phyloP scores from a whole-genome alignment of 2,329 filamentous ascomycete species.

The Claviceps quebecensis region DNA sequence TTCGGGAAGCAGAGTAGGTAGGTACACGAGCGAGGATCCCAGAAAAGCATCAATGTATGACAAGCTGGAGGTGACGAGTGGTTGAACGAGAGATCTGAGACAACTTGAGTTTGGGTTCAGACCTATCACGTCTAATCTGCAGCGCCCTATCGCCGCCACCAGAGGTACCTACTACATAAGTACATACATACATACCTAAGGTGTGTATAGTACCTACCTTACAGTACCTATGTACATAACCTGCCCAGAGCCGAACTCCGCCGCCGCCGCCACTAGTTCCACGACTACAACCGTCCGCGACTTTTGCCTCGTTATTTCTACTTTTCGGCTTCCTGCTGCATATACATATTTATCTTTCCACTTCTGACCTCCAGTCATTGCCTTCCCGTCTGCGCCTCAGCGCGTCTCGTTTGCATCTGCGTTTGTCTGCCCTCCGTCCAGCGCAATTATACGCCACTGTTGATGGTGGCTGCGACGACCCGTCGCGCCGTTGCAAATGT shows the following conservation, averaged over 20 bases:
- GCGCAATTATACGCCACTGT: background rate
- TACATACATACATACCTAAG: too few relatives aligned
- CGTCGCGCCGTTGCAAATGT: constrained; percentile 1
- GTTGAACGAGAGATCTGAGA: too few relatives aligned
- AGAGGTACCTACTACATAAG: background rate
- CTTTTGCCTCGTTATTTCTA: background rate
- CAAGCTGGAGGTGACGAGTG: too few relatives aligned
- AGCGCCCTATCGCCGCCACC: background rate
- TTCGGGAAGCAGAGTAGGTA: too few relatives aligned
- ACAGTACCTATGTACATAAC: too few relatives aligned
- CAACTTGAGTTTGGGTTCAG: background rate
- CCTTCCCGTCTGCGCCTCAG: background rate
- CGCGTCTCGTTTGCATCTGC: background rate
- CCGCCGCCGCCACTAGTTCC: background rate
- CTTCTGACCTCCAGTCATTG: too few relatives aligned
- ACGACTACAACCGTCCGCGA: background rate
- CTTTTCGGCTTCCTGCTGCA: too few relatives aligned
- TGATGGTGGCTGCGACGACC: background rate
- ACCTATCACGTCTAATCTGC: background rate
- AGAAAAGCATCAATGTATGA: too few relatives aligned
- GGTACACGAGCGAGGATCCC: too few relatives aligned
- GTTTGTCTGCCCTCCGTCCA: background rate
- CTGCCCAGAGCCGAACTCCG: background rate
- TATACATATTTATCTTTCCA: too few relatives aligned
- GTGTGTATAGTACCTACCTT: too few relatives aligned